Evolutionary conservation across 139 green algal genomes (phyloP).

Genomic region (Chlorella vulgaris): DNA sequence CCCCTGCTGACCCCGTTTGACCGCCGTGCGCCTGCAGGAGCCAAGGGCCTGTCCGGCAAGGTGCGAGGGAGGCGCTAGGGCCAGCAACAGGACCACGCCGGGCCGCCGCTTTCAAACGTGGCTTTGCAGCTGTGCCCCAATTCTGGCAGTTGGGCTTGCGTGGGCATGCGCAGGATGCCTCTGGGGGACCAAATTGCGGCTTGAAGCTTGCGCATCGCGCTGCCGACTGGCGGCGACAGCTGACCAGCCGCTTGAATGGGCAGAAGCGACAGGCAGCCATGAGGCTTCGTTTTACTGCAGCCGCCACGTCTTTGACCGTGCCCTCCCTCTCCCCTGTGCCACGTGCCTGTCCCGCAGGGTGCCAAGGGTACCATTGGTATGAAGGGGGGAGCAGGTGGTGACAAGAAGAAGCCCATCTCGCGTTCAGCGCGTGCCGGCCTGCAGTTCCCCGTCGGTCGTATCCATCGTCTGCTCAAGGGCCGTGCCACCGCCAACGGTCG

Average conservation of each 20-base stretch:
- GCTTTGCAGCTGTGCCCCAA: neutral
- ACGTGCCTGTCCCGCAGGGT: slow-evolving; percentile 48
- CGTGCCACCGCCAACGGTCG: slow-evolving; percentile 93
- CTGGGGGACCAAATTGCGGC: neutral
- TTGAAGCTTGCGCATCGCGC: neutral
- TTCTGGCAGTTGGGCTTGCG: neutral
- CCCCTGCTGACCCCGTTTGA: neutral
- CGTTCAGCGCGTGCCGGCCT: slow-evolving; percentile 83
- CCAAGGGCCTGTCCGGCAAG: slow-evolving; percentile 92
- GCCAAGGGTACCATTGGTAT: slow-evolving; percentile 91
- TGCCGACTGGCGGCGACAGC: neutral
- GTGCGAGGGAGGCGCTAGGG: slow-evolving; percentile 1
- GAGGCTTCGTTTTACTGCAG: too few relatives aligned
- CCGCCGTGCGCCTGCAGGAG: slow-evolving; percentile 50
- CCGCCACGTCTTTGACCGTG: neutral
- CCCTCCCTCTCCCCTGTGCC: neutral
- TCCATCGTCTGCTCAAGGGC: slow-evolving; percentile 97
- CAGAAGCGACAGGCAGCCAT: too few relatives aligned
- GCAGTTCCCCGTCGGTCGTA: slow-evolving; percentile 98
- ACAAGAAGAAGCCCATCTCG: slow-evolving; percentile 88
- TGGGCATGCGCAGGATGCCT: too few relatives aligned
- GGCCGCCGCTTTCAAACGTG: neutral
- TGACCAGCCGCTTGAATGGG: neutral
- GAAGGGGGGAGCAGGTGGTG: slow-evolving; percentile 57
- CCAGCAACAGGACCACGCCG: slow-evolving; percentile 6